These are phyloP conservation scores for Debaryomyces robertsiae DNA, from an alignment of 1,139 yeast genomes.

Conservation along the genomic window DNA sequence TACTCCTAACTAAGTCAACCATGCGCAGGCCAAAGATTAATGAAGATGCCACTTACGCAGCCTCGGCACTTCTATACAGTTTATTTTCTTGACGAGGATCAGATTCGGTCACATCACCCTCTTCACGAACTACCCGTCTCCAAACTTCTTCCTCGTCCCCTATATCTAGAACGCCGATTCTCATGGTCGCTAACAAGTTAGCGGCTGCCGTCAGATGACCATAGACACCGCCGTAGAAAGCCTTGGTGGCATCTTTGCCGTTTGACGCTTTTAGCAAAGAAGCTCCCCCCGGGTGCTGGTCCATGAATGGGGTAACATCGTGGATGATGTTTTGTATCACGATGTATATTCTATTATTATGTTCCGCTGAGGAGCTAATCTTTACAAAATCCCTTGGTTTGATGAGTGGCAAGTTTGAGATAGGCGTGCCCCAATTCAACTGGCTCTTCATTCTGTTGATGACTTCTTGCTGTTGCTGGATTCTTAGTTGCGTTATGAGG, in stretches of 20 bases:
- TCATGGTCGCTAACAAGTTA: conserved; percentile 71
- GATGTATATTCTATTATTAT: conserved; percentile 43
- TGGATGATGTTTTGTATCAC: conserved; percentile 62
- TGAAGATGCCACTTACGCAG: conserved; percentile 36
- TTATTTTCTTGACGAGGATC: conserved; percentile 24
- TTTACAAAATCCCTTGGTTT: conserved; percentile 52
- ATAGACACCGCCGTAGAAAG: conserved; percentile 76
- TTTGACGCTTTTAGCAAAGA: conserved; percentile 62
- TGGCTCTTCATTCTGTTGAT: conserved; percentile 62
- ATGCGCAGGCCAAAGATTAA: no score
- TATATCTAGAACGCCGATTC: conserved; percentile 74
- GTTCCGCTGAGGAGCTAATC: conserved; percentile 36
- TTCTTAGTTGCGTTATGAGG: conserved; percentile 54
- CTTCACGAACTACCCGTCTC: conserved; percentile 54
- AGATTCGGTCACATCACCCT: conserved; percentile 35
- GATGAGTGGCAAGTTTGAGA: conserved; percentile 62
- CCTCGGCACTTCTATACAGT: conserved; percentile 46
- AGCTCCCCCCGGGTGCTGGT: conserved; percentile 74
- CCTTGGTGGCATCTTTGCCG: conserved; percentile 72
- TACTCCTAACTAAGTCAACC: no score
- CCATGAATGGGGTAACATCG: conserved; percentile 71
- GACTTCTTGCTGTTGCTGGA: conserved; percentile 67
- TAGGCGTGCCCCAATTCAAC: conserved; percentile 77
- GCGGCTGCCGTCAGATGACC: conserved; percentile 75
- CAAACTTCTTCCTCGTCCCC: conserved; percentile 78